These are phyloP conservation scores for Schoenoplectus tabernaemontani DNA, from an alignment of 202 grass and related monocot genomes.

Conservation along the genomic window DNA sequence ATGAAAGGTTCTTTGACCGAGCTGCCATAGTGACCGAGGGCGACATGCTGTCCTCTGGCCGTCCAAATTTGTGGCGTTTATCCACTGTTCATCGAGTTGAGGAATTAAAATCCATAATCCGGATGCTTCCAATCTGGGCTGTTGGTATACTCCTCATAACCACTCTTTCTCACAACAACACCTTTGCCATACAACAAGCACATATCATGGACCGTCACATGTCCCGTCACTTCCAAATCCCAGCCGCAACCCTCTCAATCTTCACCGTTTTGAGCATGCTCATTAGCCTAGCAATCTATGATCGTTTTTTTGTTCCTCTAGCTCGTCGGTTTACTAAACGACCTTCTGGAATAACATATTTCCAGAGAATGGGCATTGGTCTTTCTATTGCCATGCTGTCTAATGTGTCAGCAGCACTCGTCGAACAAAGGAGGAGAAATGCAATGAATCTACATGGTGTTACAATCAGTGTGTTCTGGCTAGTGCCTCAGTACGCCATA, in stretches of 20 bases:
- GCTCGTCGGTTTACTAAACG: conserved; percentile 43
- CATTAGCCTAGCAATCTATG: conserved; percentile 64
- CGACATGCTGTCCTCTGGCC: conserved; percentile 40
- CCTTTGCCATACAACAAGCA: conserved; percentile 58
- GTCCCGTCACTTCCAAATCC: conserved; percentile 57
- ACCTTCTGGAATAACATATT: conserved; percentile 67
- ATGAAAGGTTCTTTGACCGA: conserved; percentile 49
- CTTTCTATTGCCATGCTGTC: conserved; percentile 40
- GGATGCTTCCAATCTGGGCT: conserved; percentile 69
- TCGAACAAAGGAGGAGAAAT: conserved; percentile 35
- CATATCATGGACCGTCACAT: conserved; percentile 53
- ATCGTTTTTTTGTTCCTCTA: conserved; percentile 52
- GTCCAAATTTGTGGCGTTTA: conserved; percentile 49
- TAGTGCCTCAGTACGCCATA: conserved; percentile 69
- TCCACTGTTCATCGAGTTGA: conserved; percentile 83
- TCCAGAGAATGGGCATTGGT: conserved; percentile 69
- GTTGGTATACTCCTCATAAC: conserved; percentile 52
- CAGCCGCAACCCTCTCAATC: conserved; percentile 55
- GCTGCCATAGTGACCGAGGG: conserved; percentile 47
- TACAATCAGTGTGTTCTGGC: conserved; percentile 72
- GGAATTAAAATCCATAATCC: conserved; percentile 72
- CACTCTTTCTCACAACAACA: conserved; percentile 48
- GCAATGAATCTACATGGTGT: conserved; percentile 37
- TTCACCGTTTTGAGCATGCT: conserved; percentile 58
- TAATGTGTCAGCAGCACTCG: conserved; percentile 48